Base-by-base conservation (phyloP, 768 basidiomycete genomes). In the Kwoniella pini region DNA sequence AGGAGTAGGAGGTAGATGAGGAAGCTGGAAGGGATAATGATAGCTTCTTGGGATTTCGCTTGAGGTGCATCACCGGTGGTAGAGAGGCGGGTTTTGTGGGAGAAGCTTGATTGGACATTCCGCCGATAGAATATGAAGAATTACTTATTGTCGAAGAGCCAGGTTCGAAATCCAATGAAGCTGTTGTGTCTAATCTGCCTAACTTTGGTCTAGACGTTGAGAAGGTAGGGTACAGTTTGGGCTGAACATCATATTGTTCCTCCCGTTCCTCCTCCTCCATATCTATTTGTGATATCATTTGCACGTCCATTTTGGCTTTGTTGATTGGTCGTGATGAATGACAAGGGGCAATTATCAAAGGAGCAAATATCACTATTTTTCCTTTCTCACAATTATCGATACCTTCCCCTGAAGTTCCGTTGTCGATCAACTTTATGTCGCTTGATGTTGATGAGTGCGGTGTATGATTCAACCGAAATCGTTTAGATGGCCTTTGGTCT, bases 21-120 rank as follows among this genome's bases (percentile, higher is more conserved):
- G 48, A 50, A 10, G 45, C 10, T n/a, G 58, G 52, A 3, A 64
- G 45, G n/a, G 49, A 30, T 28, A 64, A 52, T 19, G 63, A 60
- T 15, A 64, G 30, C 39, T 56, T 54, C 31, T 64, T 64, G 5
- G 57, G 57, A 46, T 64, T 64, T 19, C 58, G 57, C 31, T 54
- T 58, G 27, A 58, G 44, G n/a, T 60, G 57, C 36, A 60, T 49
- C 7, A 55, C 28, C 10, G 33, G 45, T 38, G 45, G 55, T 33
- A 57, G 27, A n/a, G 55, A 48, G 21, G 43, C 19, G 17, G 42
- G 26, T 45, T 44, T 55, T 3, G 52, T 24, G 5, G 60, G 45
- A n/a, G 60, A 61, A 2, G 43, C 7, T 7, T 36, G 33, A 36
- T 7, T 19, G 11, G 53, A 27, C 54, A 56, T 56, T 19, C 17